These are phyloP conservation scores for Neonectria ditissima DNA, from an alignment of 2,329 filamentous ascomycete species.

Conservation along the genomic window DNA sequence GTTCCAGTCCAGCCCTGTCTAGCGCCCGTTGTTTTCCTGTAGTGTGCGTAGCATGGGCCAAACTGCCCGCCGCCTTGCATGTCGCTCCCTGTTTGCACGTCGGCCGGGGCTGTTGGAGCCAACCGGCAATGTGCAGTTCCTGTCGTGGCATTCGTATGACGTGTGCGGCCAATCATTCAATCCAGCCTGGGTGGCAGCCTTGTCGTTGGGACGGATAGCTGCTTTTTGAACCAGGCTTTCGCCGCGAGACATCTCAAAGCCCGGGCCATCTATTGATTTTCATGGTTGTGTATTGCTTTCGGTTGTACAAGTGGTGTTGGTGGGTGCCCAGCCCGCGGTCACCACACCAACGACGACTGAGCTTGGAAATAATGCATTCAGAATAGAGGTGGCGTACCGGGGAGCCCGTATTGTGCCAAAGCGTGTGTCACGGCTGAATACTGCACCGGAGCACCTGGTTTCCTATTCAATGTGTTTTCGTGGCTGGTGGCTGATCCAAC, in stretches of 20 bases:
- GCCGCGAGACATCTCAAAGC: slow-evolving; percentile 27
- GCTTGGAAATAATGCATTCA: slow-evolving; percentile 20
- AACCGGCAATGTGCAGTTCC: slow-evolving; percentile 18
- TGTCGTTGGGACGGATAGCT: not conserved
- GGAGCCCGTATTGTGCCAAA: slow-evolving; percentile 26
- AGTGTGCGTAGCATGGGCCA: not conserved
- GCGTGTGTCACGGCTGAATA: slow-evolving; percentile 27
- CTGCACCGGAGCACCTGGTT: slow-evolving; percentile 8
- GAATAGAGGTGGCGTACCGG: slow-evolving; percentile 24
- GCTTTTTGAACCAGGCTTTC: slow-evolving; percentile 2
- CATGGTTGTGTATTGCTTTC: slow-evolving; percentile 23
- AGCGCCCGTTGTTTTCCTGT: slow-evolving; percentile 3
- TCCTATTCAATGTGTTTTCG: slow-evolving; percentile 25
- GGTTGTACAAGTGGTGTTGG: slow-evolving; percentile 1
- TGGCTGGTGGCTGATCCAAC: slow-evolving; percentile 19
- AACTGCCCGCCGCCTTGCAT: slow-evolving; percentile 7
- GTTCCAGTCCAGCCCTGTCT: slow-evolving; percentile 9
- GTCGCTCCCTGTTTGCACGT: slow-evolving; percentile 14
- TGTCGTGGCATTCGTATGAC: not conserved
- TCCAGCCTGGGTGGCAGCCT: not conserved
- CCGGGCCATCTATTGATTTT: slow-evolving; percentile 38
- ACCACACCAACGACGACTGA: slow-evolving; percentile 6
- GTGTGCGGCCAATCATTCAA: not conserved
- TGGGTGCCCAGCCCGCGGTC: slow-evolving; percentile 10
- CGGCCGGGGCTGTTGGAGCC: not conserved